These are phyloP conservation scores for Coemansia sp. DNA, from an alignment of 192 early-diverging fungal species.

Conservation along the genomic window DNA sequence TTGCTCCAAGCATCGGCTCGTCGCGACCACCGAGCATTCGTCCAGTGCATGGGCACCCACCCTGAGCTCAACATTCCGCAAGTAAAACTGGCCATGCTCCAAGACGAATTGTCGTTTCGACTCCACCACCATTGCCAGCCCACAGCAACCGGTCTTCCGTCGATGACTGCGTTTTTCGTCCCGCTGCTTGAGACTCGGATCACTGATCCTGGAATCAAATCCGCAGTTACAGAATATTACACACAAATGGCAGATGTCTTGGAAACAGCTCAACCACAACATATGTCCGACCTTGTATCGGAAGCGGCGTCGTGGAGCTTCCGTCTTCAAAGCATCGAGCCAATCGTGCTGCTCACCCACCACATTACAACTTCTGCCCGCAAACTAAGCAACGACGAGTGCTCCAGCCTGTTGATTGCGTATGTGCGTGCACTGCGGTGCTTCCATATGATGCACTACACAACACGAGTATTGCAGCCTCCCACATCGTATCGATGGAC, in stretches of 20 bases:
- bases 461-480: not conserved
- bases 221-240: constrained; percentile 13
- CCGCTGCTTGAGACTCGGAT: not conserved
- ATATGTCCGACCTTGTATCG: not conserved
- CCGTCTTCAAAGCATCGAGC: constrained; percentile 13
- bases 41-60: not conserved
- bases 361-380: not conserved
- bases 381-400: not conserved
- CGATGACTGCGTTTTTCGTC: constrained; percentile 18
- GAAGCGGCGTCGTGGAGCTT: constrained; percentile 29
- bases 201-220: not conserved
- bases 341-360: constrained; percentile 6
- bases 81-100: not conserved
- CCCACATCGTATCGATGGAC: not conserved
- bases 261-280: too few species aligned
- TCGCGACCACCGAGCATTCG: constrained; percentile 1
- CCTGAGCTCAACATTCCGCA: not conserved
- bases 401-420: constrained; percentile 4
- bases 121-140: constrained; percentile 3
- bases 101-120: constrained; percentile 24
- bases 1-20: constrained; percentile 8
- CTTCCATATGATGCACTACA: constrained; percentile 11
- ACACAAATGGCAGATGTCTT: not conserved
- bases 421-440: constrained; percentile 8
- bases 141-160: not conserved